A percentile compares a stretch with the other conserved stretches of the same genome.
Conservation (phyloP, 352 stramenopile species). For the Blastocystis sp. region DNA sequence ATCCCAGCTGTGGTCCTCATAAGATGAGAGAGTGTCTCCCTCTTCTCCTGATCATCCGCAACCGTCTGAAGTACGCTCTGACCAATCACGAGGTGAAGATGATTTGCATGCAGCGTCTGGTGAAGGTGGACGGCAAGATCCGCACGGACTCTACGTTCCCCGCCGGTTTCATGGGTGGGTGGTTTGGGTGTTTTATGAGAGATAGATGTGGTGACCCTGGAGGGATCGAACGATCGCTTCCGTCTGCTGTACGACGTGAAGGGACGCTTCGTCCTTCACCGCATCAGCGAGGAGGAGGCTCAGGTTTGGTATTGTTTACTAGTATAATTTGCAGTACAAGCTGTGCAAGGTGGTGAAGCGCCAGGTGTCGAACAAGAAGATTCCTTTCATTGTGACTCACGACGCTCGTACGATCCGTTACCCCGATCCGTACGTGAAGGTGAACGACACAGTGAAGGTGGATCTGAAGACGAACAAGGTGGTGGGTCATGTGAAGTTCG, state of each 20-base stretch:
- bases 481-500: conserved; percentile 92
- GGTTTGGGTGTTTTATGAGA: background rate
- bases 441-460: conserved; percentile 97
- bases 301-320: background rate
- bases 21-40: conserved; percentile 94
- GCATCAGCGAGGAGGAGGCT: conserved; percentile 85
- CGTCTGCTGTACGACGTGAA: conserved; percentile 95
- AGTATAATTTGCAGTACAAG: conserved; percentile 73
- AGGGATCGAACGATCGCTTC: conserved; percentile 90
- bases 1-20: conserved; percentile 87
- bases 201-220: conserved; percentile 85
- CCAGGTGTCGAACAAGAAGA: conserved; percentile 86
- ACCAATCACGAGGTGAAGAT: conserved; percentile 92
- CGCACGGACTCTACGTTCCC: conserved; percentile 94
- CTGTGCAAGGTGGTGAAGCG: conserved; percentile 88
- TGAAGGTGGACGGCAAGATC: conserved; percentile 90
- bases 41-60: conserved; percentile 90
- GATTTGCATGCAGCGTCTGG: conserved; percentile 97
- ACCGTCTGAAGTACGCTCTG: conserved; percentile 96
- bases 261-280: conserved; percentile 92
- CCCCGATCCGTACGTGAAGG: conserved; percentile 91
- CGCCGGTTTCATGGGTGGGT: conserved; percentile 84
- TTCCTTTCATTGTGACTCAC: conserved; percentile 92
- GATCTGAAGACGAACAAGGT: conserved; percentile 92
- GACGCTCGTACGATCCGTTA: conserved; percentile 96